Evolutionary conservation across 257 asterid species (phyloP).

Genomic region (Plectranthus barbatus): DNA sequence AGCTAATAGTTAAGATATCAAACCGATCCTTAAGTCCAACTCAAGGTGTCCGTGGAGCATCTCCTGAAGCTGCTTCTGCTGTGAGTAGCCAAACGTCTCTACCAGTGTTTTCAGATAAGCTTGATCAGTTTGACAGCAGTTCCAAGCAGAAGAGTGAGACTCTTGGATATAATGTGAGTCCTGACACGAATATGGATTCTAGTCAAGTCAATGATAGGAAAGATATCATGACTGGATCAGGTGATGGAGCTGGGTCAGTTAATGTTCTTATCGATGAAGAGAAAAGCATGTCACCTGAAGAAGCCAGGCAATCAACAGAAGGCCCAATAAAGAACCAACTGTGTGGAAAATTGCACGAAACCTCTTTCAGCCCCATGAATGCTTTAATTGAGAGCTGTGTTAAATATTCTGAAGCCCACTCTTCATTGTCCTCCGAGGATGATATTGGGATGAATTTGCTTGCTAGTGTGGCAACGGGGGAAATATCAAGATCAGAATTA

Average conservation of each 20-base stretch:
- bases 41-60: slow-evolving; percentile 46
- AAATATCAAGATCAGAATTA: slow-evolving; percentile 55
- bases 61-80: slow-evolving; percentile 42
- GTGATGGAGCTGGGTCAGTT: slow-evolving; percentile 42
- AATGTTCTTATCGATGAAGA: slow-evolving; percentile 41
- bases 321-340: slow-evolving; percentile 24
- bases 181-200: slow-evolving; percentile 31
- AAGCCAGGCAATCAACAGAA: slow-evolving; percentile 26
- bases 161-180: slow-evolving; percentile 21
- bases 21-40: slow-evolving; percentile 63
- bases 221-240: slow-evolving; percentile 41
- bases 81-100: slow-evolving; percentile 54
- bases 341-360: slow-evolving; percentile 38
- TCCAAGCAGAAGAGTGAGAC: slow-evolving; percentile 40
- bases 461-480: slow-evolving; percentile 96
- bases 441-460: slow-evolving; percentile 93
- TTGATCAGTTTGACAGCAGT: slow-evolving; percentile 34
- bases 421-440: slow-evolving; percentile 65
- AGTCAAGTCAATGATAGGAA: slow-evolving; percentile 42
- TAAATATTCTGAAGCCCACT: slow-evolving; percentile 61
- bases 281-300: slow-evolving; percentile 37
- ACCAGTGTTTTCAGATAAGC: slow-evolving; percentile 37
- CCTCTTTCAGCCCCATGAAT: slow-evolving; percentile 83
- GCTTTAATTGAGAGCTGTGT: slow-evolving; percentile 92
- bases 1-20: slow-evolving; percentile 77